Evolutionary conservation across 331 rosid genomes (phyloP), one percentile per base, ranked within the genome.

Genomic region (Arachis monticola): DNA sequence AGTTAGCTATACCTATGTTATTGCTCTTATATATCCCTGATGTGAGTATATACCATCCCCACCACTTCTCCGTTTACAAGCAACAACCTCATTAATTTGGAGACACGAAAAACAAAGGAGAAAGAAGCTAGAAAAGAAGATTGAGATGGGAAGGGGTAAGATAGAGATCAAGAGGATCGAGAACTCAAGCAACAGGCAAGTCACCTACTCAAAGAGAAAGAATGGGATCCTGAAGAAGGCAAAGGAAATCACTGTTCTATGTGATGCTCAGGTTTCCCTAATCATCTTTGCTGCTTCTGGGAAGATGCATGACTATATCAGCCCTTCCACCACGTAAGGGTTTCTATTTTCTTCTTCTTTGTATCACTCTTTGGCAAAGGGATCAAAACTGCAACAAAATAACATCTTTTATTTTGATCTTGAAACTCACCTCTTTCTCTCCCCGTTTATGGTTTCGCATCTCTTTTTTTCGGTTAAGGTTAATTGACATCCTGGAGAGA

Each of bases 121-220:
- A 50, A 10, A 50, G 10, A 2, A 47, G 12, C 2, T 41, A 40
- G 9, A 55, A 45, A 40, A 42, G 41, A 14, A 14, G 14, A 8
- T 1, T 60, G 72, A 9, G 27, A 90, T 90, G 96, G 96, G 93
- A 51, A 88, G 96, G 45, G 96, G 93, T 2, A 90, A 90, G 89
- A 90, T 90, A 58, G 96, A 90, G 87, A 90, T 90, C 41, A 88
- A 83, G 86, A 90, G 93, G 81, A 90, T 90, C 10, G 96, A 90
- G 81, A 90, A 88, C 82, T 61, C 84, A 12, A 90, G 69, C 64
- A 88, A 83, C 86, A 88, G 96, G 76, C 83, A 75, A 46, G 96
- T 88, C 38, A 88, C 96, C 1, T 90, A 79, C 65, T 56, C 96
- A 0, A 90, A 90, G 93, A 90, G 96, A 31, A 88, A 74, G 74